Conservation (phyloP, 495 filamentous ascomycete genomes). For the Penicillium bialowiezense region DNA sequence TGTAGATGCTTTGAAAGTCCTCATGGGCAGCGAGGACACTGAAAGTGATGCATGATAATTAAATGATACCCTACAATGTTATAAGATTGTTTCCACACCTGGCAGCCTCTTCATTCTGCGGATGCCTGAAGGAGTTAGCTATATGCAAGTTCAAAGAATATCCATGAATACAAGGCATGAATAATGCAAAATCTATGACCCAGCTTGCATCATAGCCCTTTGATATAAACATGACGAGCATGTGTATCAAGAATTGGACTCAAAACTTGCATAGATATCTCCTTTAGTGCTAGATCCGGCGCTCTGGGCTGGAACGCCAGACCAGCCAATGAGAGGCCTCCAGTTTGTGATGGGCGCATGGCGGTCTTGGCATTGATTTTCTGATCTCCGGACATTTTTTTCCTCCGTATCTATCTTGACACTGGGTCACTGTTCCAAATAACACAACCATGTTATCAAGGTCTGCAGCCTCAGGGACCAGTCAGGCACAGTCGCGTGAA, state of each 20-base stretch:
- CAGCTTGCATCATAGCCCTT: not conserved
- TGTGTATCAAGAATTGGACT: too few species aligned
- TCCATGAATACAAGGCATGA: too few species aligned
- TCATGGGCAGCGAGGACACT: conserved; percentile 65
- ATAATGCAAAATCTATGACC: too few species aligned
- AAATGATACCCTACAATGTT: not conserved
- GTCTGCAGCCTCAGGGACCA: conserved; percentile 30
- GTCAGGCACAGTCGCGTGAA: conserved; percentile 25
- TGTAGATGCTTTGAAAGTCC: conserved; percentile 69
- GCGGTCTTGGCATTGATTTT: conserved; percentile 35
- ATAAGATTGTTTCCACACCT: too few species aligned
- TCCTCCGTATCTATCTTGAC: conserved; percentile 11
- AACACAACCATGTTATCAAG: conserved; percentile 34
- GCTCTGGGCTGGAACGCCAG: not conserved
- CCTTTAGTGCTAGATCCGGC: not conserved
- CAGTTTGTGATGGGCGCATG: conserved; percentile 28
- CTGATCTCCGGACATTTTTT: conserved; percentile 16
- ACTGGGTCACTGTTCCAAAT: not conserved
- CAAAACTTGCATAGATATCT: not conserved
- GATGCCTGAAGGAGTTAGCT: too few species aligned
- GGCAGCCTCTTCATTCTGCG: not conserved
- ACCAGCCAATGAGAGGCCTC: conserved; percentile 29
- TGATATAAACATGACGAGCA: too few species aligned
- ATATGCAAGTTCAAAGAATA: too few species aligned
- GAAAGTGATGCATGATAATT: conserved; percentile 32